A percentile compares a stretch with the other conserved stretches of the same genome.
phyloP scores from a whole-genome alignment of 2,329 filamentous ascomycete genomes.

The Phaeoacremonium minimum region DNA sequence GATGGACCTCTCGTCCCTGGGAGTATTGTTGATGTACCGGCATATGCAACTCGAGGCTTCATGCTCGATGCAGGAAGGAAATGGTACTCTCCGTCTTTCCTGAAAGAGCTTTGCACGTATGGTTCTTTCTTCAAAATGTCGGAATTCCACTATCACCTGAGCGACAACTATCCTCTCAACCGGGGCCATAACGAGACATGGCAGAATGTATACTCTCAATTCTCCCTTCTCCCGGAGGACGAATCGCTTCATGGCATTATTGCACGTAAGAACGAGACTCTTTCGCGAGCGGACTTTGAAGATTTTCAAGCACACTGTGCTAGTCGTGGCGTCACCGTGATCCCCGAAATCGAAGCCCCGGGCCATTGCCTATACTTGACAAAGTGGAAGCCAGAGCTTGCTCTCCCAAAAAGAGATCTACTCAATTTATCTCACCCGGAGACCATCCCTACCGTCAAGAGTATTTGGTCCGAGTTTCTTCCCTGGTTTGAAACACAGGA shows the following conservation, averaged over 20 bases:
- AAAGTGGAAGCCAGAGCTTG: slow-evolving; percentile 5
- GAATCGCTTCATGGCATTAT: slow-evolving; percentile 8
- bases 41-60: slow-evolving; percentile 2
- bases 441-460: slow-evolving; percentile 44
- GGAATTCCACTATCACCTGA: slow-evolving; percentile 45
- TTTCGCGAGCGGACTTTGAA: slow-evolving; percentile 2
- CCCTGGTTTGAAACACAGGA: slow-evolving; percentile 52
- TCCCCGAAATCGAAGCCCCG: slow-evolving; percentile 3
- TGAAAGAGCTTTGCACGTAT: slow-evolving; percentile 3
- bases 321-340: slow-evolving; percentile 1
- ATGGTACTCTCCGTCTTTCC: slow-evolving; percentile 3
- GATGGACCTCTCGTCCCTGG: slow-evolving; percentile 2
- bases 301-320: slow-evolving; percentile 4
- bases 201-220: slow-evolving; percentile 38
- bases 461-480: slow-evolving; percentile 47
- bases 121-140: slow-evolving; percentile 4
- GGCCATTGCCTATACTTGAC: slow-evolving; percentile 3
- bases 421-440: slow-evolving; percentile 35
- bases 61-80: slow-evolving; percentile 4
- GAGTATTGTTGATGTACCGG: slow-evolving; percentile 4
- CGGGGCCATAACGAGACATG: slow-evolving; percentile 40
- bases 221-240: slow-evolving; percentile 30
- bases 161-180: slow-evolving; percentile 43
- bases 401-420: slow-evolving; percentile 4
- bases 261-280: slow-evolving; percentile 2